Evolutionary conservation across 495 filamentous ascomycete species (phyloP).

Genomic region (Penicillium crystallinum): DNA sequence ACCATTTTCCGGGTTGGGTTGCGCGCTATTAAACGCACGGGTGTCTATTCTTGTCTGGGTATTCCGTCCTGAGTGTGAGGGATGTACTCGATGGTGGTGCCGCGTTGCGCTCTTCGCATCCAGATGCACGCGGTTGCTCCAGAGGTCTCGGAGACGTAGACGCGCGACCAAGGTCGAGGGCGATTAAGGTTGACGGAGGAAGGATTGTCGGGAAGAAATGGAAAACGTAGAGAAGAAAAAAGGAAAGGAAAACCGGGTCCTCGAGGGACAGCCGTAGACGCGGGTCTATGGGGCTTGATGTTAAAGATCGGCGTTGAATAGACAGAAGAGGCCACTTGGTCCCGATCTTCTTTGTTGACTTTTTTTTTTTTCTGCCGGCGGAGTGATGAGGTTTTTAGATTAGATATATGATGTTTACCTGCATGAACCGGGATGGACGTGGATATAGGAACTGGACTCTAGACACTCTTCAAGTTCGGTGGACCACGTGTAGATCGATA

Average conservation of each 20-base stretch:
- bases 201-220: neutral
- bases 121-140: neutral
- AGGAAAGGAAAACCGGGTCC: neutral
- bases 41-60: neutral
- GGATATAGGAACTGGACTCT: neutral
- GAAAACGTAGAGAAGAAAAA: neutral
- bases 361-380: constrained; percentile 10
- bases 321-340: constrained; percentile 4
- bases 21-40: constrained; percentile 1
- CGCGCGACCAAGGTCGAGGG: neutral
- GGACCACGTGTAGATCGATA: constrained; percentile 5
- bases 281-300: neutral
- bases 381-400: neutral
- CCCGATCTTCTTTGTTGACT: neutral
- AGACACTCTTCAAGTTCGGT: neutral
- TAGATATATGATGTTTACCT: neutral
- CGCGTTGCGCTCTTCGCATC: neutral
- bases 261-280: neutral
- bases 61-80: neutral
- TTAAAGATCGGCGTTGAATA: neutral
- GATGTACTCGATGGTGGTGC: neutral
- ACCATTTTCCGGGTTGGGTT: constrained; percentile 48
- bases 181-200: neutral
- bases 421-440: neutral
- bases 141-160: neutral